Evolutionary conservation across 1,284 basidiomycete genomes (phyloP), one percentile per base, ranked within the genome.

Genomic region (Ganoderma sinense): DNA sequence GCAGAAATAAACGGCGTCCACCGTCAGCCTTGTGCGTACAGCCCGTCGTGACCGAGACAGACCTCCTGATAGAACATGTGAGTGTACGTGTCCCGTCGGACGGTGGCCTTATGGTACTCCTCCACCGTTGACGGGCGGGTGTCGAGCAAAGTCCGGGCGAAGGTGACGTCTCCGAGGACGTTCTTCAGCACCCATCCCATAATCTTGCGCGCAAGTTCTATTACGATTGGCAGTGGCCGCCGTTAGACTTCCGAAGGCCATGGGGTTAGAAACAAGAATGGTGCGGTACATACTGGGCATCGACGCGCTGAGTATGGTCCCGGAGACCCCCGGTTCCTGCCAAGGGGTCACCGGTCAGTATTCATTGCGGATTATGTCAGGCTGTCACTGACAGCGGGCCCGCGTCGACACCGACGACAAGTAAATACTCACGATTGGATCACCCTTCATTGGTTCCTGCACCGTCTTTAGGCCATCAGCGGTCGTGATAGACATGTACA

Each of bases 401-500:
- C 13, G 59, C 20, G 29, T 41, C 5, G n/a, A 61, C 18, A n/a
- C 10, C 6, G 23, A 36, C 36, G 36, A 36, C 36, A 36, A 36
- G 36, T 10, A 36, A 53, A 23, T 4, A 70, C 78, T 60, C 69
- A 88, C 94, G 83, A 86, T 85, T 1, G 89, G 88, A 79, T 97
- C 96, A 8, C 87, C 84, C 11, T 89, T 89, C 4, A 96, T 78
- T 70, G 90, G 87, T 43, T 87, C 85, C 18, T 91, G 82, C 76
- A 97, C 83, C 8, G 86, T 91, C 76, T 88, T 85, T 80, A 94
- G 97, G 2, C 92, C 93, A 75, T 97, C 96, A 0, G 94, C 85
- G 1, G 93, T 90, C 0, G 87, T 86, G 31, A 97, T 82, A 4
- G 85, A 91, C 18, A 89, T 83, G 76, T 97, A 97, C 39, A 91